Base-by-base conservation (phyloP, 169 alveolate species). In the Plasmodium knowlesi region DNA sequence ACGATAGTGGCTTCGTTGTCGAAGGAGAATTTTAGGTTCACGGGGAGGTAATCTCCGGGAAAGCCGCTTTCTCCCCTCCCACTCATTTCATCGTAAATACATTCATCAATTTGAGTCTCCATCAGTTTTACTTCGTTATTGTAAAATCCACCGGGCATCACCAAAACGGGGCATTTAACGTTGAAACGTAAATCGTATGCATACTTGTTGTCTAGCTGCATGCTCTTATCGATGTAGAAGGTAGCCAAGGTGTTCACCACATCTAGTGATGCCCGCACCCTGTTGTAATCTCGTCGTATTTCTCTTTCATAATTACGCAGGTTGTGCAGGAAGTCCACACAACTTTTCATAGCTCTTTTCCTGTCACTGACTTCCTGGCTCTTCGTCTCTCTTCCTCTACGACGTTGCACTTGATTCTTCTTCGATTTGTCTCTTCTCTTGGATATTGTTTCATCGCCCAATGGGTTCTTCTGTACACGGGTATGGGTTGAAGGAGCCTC, bases 61-160 rank as follows among this genome's bases (percentile, higher is more conserved):
- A 4, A n/a, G 6, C 30, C 30, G 41, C 34, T 50, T 4, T 19
- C 41, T 0, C 61, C 22, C 0, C 22, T 50, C 1, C 30, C 76
- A 39, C 37, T 32, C 1, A 19, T 25, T 1, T 88, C 90, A 10
- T 88, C 94, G 50, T 88, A 88, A 5, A 67, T n/a, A 34, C 14
- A 91, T 9, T 91, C 72, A 0, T 74, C 84, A 16, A 91, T 70
- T 10, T 67, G 37, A 0, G 74, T 70, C 76, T 82, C 92, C 53
- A 91, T 53, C 34, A 91, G n/a, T 53, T 91, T 81, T 81, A 91
- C 28, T 30, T 80, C 85, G 41, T 91, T 91, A 22, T 91, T 91
- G 57, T 72, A 80, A 76, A 70, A 91, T 0, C 95, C 95, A 2
- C 86, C 25, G 1, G 95, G 95, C 5, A 82, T 39, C 14, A 91